Evolutionary conservation across 352 stramenopile species (phyloP).

Genomic region (Peronosclerospora sorghi): DNA sequence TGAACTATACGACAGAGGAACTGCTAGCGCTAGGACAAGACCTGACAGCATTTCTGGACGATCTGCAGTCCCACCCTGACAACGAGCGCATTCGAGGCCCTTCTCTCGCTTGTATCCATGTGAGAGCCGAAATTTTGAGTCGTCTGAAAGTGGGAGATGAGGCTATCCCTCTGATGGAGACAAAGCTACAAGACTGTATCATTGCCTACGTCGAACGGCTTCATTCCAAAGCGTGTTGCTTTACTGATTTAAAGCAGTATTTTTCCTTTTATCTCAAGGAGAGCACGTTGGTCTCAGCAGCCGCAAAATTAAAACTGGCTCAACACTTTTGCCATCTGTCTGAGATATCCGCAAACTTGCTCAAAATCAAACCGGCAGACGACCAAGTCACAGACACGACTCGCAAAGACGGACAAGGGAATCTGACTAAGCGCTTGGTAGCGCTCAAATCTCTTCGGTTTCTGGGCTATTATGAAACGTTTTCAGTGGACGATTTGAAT

Average conservation of each 20-base stretch:
- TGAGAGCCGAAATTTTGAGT: constrained; percentile 37
- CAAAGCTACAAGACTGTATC: constrained; percentile 35
- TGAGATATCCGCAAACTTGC: constrained; percentile 11
- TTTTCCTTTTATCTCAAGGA: constrained; percentile 33
- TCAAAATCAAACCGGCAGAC: constrained; percentile 9
- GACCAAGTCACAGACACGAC: constrained; percentile 14
- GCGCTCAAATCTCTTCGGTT: constrained; percentile 65
- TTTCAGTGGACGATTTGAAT: constrained; percentile 24
- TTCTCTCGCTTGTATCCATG: constrained; percentile 49
- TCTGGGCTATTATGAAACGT: constrained; percentile 36
- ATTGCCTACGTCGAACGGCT: constrained; percentile 55
- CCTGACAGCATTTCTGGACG: constrained; percentile 27
- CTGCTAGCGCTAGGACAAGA: constrained; percentile 19
- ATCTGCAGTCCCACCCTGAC: constrained; percentile 30
- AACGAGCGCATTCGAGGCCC: constrained; percentile 57
- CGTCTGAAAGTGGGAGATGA: constrained; percentile 18
- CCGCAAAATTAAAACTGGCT: constrained; percentile 27
- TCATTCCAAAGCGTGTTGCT: constrained; percentile 76
- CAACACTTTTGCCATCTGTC: constrained; percentile 26
- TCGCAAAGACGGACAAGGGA: constrained; percentile 34
- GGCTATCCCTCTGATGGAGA: constrained; percentile 24
- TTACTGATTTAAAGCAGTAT: constrained; percentile 79
- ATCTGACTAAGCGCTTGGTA: constrained; percentile 45
- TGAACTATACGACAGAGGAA: constrained; percentile 2
- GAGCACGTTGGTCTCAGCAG: constrained; percentile 19